These are phyloP conservation scores for Pluteus cervinus DNA, from an alignment of 768 basidiomycete genomes.

Conservation along the genomic window DNA sequence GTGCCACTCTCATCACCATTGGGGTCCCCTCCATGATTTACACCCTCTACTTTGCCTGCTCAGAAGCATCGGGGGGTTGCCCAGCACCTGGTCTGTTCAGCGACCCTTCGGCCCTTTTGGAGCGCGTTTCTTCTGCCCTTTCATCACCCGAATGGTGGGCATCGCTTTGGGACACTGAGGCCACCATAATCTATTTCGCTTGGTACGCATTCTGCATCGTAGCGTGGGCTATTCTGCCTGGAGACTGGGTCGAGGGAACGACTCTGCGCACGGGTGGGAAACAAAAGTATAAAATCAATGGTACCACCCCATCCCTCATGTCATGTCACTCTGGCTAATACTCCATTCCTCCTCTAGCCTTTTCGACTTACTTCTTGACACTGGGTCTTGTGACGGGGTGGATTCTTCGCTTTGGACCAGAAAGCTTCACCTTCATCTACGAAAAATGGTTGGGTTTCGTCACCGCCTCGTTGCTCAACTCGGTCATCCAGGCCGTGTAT, in stretches of 20 bases:
- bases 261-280: slow-evolving; percentile 68
- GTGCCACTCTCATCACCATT: slow-evolving; percentile 64
- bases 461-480: slow-evolving; percentile 78
- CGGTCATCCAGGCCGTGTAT: slow-evolving; percentile 63
- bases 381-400: slow-evolving; percentile 66
- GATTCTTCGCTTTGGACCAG: slow-evolving; percentile 69
- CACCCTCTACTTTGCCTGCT: slow-evolving; percentile 72
- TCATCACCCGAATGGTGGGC: slow-evolving; percentile 58
- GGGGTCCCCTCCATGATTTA: slow-evolving; percentile 70
- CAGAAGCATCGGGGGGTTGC: slow-evolving; percentile 64
- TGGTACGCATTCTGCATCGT: slow-evolving; percentile 91
- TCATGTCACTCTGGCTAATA: slow-evolving; percentile 2
- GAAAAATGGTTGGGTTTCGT: slow-evolving; percentile 88
- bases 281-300: slow-evolving; percentile 92
- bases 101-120: slow-evolving; percentile 30
- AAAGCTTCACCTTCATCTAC: slow-evolving; percentile 84
- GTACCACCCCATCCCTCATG: slow-evolving; percentile 33
- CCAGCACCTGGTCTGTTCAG: no score
- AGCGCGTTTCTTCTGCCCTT: slow-evolving; percentile 40
- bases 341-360: slow-evolving; percentile 47
- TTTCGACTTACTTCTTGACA: slow-evolving; percentile 80
- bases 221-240: slow-evolving; percentile 76
- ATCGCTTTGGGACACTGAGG: slow-evolving; percentile 78
- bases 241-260: slow-evolving; percentile 65
- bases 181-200: slow-evolving; percentile 65